A percentile compares a stretch with the other conserved stretches of the same genome.
Conservation (phyloP, 306 rosid genomes). For the Bauhinia variegata region DNA sequence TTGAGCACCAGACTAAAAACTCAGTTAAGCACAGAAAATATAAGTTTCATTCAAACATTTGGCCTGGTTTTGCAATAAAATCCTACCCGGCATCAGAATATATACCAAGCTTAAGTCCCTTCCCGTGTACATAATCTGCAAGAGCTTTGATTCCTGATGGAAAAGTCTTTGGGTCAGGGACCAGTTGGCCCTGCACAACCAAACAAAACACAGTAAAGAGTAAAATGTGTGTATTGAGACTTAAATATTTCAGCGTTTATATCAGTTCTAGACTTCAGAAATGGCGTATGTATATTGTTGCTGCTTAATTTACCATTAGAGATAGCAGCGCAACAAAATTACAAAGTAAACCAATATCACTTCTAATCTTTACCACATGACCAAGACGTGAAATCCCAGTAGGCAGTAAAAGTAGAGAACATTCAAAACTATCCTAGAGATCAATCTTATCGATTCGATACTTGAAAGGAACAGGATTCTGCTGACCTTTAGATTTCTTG, state of each 20-base stretch:
- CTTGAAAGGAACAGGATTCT: slow-evolving; percentile 30
- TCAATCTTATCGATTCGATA: slow-evolving; percentile 7
- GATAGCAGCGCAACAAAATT: slow-evolving; percentile 1
- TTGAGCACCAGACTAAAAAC: slow-evolving; percentile 25
- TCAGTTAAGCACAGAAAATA: slow-evolving; percentile 30
- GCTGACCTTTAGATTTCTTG: slow-evolving; percentile 64
- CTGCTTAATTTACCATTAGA: slow-evolving; percentile 13
- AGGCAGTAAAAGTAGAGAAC: slow-evolving; percentile 27
- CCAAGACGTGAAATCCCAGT: slow-evolving; percentile 17
- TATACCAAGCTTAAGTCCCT: slow-evolving; percentile 92
- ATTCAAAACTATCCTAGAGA: slow-evolving; percentile 24
- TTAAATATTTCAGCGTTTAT: not conserved
- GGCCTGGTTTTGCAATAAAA: slow-evolving; percentile 33
- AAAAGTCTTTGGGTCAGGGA: slow-evolving; percentile 70
- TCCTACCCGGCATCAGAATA: slow-evolving; percentile 98
- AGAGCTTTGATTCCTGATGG: slow-evolving; percentile 94
- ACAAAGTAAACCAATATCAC: not conserved
- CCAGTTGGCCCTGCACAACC: slow-evolving; percentile 69
- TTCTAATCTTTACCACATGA: slow-evolving; percentile 18
- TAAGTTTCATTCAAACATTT: slow-evolving; percentile 26
- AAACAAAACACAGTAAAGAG: slow-evolving; percentile 39
- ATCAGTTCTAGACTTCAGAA: slow-evolving; percentile 15
- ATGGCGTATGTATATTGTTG: slow-evolving; percentile 19
- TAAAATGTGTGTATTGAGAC: slow-evolving; percentile 20
- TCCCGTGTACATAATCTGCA: slow-evolving; percentile 81